Conservation (phyloP, 768 basidiomycete genomes). For the Pleurotus cornucopiae region DNA sequence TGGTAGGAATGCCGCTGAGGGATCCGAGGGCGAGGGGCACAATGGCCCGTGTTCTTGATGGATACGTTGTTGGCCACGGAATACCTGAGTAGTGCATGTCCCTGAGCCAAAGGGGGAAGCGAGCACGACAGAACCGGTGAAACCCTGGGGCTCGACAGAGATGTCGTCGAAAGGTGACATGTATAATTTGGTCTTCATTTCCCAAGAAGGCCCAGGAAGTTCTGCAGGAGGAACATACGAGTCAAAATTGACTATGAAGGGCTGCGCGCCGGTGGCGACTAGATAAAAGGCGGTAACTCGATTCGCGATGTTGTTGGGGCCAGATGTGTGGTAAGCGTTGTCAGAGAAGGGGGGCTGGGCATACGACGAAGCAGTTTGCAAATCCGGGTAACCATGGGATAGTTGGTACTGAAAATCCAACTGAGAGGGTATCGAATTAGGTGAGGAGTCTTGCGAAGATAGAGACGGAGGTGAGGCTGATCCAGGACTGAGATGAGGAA, state of each 20-base stretch:
- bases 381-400: background rate
- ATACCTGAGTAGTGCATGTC: conserved; percentile 61
- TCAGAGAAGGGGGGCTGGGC: background rate
- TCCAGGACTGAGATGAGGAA: conserved; percentile 7
- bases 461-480: conserved; percentile 15
- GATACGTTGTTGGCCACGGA: conserved; percentile 44
- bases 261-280: conserved; percentile 66
- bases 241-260: conserved; percentile 57
- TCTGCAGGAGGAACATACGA: conserved; percentile 38
- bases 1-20: conserved; percentile 54
- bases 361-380: background rate
- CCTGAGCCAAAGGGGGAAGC: conserved; percentile 52
- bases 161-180: conserved; percentile 54
- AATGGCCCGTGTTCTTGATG: conserved; percentile 51
- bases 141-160: conserved; percentile 56
- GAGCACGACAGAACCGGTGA: conserved; percentile 54
- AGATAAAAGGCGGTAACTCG: conserved; percentile 44
- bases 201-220: conserved; percentile 28
- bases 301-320: conserved; percentile 16
- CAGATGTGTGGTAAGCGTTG: conserved; percentile 8
- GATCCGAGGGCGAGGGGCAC: conserved; percentile 30
- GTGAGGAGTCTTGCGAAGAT: conserved; percentile 16
- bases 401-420: conserved; percentile 15
- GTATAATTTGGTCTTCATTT: conserved; percentile 52
- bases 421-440: conserved; percentile 25